Evolutionary conservation across 192 early-diverging fungal species (phyloP), one percentile per base, ranked within the genome.

Genomic region (Podila epicladia): DNA sequence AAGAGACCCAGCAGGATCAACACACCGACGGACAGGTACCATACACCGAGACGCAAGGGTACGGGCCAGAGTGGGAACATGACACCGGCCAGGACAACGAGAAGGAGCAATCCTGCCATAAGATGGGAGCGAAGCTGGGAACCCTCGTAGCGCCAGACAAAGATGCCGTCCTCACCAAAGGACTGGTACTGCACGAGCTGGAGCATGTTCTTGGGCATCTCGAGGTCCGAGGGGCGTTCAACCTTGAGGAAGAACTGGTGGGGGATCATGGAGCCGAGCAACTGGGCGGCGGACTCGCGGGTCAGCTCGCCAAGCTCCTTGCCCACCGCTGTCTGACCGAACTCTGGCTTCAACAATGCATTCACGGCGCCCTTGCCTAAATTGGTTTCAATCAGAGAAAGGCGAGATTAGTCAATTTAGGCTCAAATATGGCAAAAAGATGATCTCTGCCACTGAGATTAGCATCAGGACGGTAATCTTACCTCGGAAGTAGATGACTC

Each of bases 51-150:
- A 24, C 95, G 85, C 62, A 99, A 85, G 50, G 87, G 77, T 9
- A 89, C 83, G 9, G 97, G 97, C 97, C 97, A 99, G 38, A 98
- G 88, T 35, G 97, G 98, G 89, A 99, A 99, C 91, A 99, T 92
- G 66, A 99, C 98, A 65, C 94, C 97, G 2, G 95, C 94, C 73
- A 99, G 89, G 29, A 95, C 92, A 17, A 95, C 84, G 5, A 87
- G 82, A 49, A 99, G 84, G 28, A 99, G 83, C 26, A 88, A 93
- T 35, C 89, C 87, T 8, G 94, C 97, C 58, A 95, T 91, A 63
- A 97, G 84, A 58, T 92, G 91, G 6, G 89, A 85, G 82, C 88
- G 86, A 67, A 92, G 71, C 86, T 94, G 94, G n/a, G 95, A 93
- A 35, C 93, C 95, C 83, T 97, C 94, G 82, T 97, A 98, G 6